Base-by-base conservation (phyloP, 139 green algal genomes). In the Tetradesmus obliquus region DNA sequence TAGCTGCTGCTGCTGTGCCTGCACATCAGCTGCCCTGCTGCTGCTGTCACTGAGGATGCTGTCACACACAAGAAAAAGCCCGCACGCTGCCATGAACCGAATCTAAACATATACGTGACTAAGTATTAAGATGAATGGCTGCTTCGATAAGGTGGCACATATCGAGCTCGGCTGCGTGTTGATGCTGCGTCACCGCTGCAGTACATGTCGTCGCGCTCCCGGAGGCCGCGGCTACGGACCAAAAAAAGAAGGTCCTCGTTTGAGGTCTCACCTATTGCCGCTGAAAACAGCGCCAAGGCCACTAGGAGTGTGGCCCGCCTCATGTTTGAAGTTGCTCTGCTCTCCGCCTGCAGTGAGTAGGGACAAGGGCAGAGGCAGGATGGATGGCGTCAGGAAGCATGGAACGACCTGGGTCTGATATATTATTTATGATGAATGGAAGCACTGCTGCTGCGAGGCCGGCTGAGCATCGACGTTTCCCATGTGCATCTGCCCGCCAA, bases 221-320 rank as follows among this genome's bases (percentile, higher is more conserved):
- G 15, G 66, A 24, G 15, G n/a, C 17, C 66, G 8, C 7, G 60
- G 9, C 60, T 71, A 15, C 10, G 60, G 60, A 71, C 2, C 0
- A 71, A 10, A 15, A 2, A 12, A 71, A 20, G 60, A 71, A 71
- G 60, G 2, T 10, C 17, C 7, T 12, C 66, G 3, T 6, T 45
- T 10, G 1, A 15, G 24, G 5, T 12, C 82, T 72, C 62, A 87
- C 82, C 82, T 24, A 72, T 74, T 71, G 13, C 82, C 19, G 55
- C 54, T 87, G 82, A 71, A 55, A 71, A 45, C 19, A 87, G 82
- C 82, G 82, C 82, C 82, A 87, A 17, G 5, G 82, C 82, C 82
- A 87, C 82, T 19, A 87, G 66, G 66, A 76, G 17, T 24, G 66
- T 76, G 66, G 66, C 66, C 66, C 66, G 66, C 66, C 66, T 76